Conservation (phyloP, 2,329 filamentous ascomycete genomes). For the Lasiodiplodia sp. region DNA sequence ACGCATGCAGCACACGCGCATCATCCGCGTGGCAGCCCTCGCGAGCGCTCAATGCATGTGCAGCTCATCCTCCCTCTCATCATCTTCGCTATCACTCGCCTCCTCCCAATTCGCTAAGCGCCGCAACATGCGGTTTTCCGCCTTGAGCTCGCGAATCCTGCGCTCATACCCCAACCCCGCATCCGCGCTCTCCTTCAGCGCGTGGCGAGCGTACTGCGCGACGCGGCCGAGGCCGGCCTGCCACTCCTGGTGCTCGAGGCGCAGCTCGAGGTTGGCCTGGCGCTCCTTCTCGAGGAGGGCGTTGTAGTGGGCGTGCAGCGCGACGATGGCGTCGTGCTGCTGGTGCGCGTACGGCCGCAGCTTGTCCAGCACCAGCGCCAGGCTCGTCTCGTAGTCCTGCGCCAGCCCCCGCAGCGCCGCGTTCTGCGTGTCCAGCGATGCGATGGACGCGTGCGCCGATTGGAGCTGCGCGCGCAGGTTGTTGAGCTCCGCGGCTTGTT, state of each 20-base stretch:
- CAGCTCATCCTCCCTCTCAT: conserved; percentile 42
- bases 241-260: conserved; percentile 58
- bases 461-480: conserved; percentile 43
- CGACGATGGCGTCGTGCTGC: conserved; percentile 52
- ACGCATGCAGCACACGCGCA: not conserved
- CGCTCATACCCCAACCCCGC: conserved; percentile 46
- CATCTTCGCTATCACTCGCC: conserved; percentile 49
- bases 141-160: conserved; percentile 52
- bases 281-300: conserved; percentile 53
- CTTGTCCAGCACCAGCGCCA: conserved; percentile 48
- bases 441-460: conserved; percentile 39
- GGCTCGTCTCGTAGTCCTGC: conserved; percentile 53
- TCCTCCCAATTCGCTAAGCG: conserved; percentile 56
- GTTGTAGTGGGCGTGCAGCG: conserved; percentile 58
- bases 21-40: not conserved
- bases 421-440: conserved; percentile 39
- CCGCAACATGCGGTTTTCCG: conserved; percentile 57
- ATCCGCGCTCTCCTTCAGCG: conserved; percentile 49
- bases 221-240: conserved; percentile 55
- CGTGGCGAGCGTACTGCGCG: conserved; percentile 51
- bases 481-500: conserved; percentile 40
- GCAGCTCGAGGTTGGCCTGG: conserved; percentile 53
- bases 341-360: conserved; percentile 47
- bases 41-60: conserved; percentile 4
- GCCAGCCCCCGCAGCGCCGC: conserved; percentile 41